Evolutionary conservation across 768 basidiomycete genomes (phyloP).

Genomic region (Xanthoconium stramineum): DNA sequence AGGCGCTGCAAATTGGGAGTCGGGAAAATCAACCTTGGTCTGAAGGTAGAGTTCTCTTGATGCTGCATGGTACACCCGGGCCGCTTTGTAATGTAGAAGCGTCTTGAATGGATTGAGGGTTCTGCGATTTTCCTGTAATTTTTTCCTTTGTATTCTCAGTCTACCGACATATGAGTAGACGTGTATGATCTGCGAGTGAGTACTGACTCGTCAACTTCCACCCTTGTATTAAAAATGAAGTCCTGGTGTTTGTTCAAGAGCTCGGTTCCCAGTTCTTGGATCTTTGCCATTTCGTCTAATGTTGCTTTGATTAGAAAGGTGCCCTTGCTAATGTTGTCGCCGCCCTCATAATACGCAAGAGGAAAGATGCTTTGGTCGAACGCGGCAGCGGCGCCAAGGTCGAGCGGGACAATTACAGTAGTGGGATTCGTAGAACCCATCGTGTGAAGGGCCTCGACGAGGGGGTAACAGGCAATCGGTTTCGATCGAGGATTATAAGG

Average conservation of each 20-base stretch:
- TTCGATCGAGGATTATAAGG: too few species aligned
- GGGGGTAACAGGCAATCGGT: too few species aligned
- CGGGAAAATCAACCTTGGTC: neutral
- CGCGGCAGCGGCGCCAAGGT: neutral
- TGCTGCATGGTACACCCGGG: neutral
- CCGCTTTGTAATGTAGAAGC: too few species aligned
- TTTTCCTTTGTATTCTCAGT: too few species aligned
- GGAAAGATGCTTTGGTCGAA: conserved; percentile 1
- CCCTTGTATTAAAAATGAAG: conserved; percentile 3
- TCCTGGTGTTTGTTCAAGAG: neutral
- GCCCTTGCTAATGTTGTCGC: neutral
- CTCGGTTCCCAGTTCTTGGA: neutral
- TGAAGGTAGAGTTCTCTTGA: neutral
- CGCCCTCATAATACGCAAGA: neutral
- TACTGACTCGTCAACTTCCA: neutral
- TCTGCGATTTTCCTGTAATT: too few species aligned
- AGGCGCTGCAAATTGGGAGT: too few species aligned
- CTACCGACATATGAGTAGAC: too few species aligned
- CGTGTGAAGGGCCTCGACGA: too few species aligned
- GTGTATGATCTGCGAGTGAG: too few species aligned
- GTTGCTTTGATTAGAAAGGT: neutral
- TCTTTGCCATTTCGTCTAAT: conserved; percentile 1
- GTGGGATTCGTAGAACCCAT: too few species aligned
- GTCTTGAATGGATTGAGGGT: too few species aligned
- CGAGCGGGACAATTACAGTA: neutral